Evolutionary conservation across 306 rosid genomes (phyloP), one percentile per base, ranked within the genome.

Genomic region (Sindora glabra): DNA sequence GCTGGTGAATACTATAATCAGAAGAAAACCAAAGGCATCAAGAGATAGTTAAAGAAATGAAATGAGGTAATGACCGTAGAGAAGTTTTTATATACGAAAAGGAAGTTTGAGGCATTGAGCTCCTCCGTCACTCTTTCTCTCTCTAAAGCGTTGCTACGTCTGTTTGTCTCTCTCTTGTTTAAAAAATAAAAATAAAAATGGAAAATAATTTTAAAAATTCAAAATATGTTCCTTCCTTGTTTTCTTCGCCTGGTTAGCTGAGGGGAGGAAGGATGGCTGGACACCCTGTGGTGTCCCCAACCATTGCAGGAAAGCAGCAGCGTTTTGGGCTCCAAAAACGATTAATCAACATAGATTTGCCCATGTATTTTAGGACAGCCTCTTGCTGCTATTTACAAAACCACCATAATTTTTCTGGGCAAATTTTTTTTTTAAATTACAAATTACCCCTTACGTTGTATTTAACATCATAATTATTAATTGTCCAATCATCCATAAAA

Each of bases 221-320:
- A n/a, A n/a, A n/a, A n/a, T n/a, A n/a, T n/a, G n/a, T n/a, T n/a
- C n/a, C n/a, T n/a, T n/a, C n/a, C n/a, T 67, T 60, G 30, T 34
- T 38, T 49, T 59, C 58, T 49, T 14, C 19, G 54, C 62, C 38
- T 40, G 57, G 79, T 74, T 52, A 41, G 58, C 78, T 71, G 83
- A 79, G 74, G 73, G 14, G 75, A 51, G 23, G 70, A n/a, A n/a
- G n/a, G n/a, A n/a, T n/a, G n/a, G n/a, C n/a, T n/a, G n/a, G n/a
- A n/a, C n/a, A n/a, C n/a, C n/a, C n/a, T 87, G 92, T 79, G 96
- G 70, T 74, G 66, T 85, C 85, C 96, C 56, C 79, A 63, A 70
- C n/a, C n/a, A n/a, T n/a, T n/a, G n/a, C n/a, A n/a, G n/a, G n/a
- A n/a, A n/a, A n/a, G n/a, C 71, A 48, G 19, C 41, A 78, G 60